Base-by-base conservation (phyloP, 2,329 filamentous ascomycete genomes). In the Botrytis fragariae region DNA sequence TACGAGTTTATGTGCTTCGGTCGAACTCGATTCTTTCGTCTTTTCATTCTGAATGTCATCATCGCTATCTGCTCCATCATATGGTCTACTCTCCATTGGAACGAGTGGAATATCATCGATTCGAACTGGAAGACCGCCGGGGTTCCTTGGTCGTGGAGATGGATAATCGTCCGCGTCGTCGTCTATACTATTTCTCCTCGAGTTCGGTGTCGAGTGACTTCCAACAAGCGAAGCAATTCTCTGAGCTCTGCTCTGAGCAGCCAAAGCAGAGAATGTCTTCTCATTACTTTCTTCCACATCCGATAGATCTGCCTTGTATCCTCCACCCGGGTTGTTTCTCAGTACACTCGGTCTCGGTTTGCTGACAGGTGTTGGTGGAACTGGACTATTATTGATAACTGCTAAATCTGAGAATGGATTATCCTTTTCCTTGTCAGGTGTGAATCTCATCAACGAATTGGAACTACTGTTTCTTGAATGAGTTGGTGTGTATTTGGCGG, bases 1-100 rank as follows among this genome's bases (percentile, higher is more conserved):
- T 14, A 85, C 84, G 8, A 85, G 78, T 69, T 82, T 83, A 72
- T 83, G 82, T 39, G 86, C 86, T 74, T 86, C 85, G 77, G 82
- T 74, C 57, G 75, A 79, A 75, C 75, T 78, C 12, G 76, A 74
- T 37, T 61, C 63, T 45, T 79, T 78, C 20, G 51, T 69, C 45
- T 75, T 73, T 20, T 73, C 74, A 16, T 74, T 75, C 3, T 73
- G 65, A 22, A 77, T 74, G 4, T 79, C 77, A 14, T 79, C 77
- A 37, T 80, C 78, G 62, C 75, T 77, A 20, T 79, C 79, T 35
- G 71, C 71, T 45, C 48, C 77, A 35, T 71, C 71, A 69, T 79
- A 80, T 32, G 74, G 74, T 48, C 75, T 76, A 44, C 70, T 75
- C n/a, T 76, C 76, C 75, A 81, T 77, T 25, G 79, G 74, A 57